Percentiles rank a stretch among this genome's conserved stretches.
These are phyloP conservation scores for Nothophytophthora sp. DNA, from an alignment of 352 stramenopile species.

Conservation along the genomic window DNA sequence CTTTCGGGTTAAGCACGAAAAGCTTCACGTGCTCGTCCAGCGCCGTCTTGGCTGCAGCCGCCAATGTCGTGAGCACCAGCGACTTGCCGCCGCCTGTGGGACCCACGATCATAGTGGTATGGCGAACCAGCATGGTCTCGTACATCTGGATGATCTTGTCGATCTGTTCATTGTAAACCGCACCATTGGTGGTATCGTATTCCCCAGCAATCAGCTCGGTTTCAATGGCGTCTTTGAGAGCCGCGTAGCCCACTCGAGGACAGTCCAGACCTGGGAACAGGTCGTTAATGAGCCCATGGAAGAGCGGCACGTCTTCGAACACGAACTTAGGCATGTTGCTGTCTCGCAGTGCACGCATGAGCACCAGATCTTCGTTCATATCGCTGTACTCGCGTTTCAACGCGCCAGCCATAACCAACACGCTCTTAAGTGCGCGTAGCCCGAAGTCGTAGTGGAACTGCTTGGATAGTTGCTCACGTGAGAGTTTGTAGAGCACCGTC, in stretches of 20 bases:
- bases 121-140: conserved; percentile 95
- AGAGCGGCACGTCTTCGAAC: conserved; percentile 95
- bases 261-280: conserved; percentile 95
- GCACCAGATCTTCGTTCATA: conserved; percentile 94
- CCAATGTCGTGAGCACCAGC: conserved; percentile 90
- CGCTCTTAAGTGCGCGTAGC: conserved; percentile 93
- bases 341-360: conserved; percentile 95
- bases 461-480: conserved; percentile 94
- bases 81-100: conserved; percentile 94
- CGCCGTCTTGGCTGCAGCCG: conserved; percentile 80
- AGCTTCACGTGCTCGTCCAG: conserved; percentile 92
- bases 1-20: conserved; percentile 95
- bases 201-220: conserved; percentile 79
- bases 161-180: conserved; percentile 90
- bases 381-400: conserved; percentile 93
- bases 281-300: conserved; percentile 95
- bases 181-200: conserved; percentile 75
- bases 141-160: conserved; percentile 98
- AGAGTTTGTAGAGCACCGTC: conserved; percentile 95
- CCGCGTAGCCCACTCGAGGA: conserved; percentile 91
- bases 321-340: conserved; percentile 98
- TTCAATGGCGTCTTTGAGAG: conserved; percentile 89
- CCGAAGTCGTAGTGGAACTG: conserved; percentile 97
- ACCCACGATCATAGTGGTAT: conserved; percentile 97
- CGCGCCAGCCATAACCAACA: conserved; percentile 93